Evolutionary conservation across 2,329 filamentous ascomycete species (phyloP).

Genomic region (Dactylellina drechsleri): DNA sequence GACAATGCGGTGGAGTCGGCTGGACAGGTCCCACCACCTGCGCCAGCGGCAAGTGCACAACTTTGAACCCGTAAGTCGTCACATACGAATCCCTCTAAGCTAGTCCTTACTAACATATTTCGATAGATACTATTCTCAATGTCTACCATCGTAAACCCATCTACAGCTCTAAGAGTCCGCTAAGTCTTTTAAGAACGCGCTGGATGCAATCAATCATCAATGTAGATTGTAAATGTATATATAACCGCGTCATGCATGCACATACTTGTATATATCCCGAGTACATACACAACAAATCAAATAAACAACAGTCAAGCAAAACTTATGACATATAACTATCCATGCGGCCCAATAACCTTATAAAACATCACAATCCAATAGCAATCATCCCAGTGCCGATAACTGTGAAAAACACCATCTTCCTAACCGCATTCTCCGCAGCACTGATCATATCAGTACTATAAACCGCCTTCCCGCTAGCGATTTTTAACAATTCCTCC

Average conservation of each 20-base stretch:
- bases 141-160: slow-evolving; percentile 5
- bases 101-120: too few species aligned
- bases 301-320: not conserved
- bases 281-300: slow-evolving; percentile 9
- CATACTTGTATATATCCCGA: slow-evolving; percentile 2
- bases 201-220: not conserved
- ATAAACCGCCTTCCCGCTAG: slow-evolving; percentile 21
- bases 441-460: slow-evolving; percentile 32
- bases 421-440: slow-evolving; percentile 44
- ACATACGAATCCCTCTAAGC: too few species aligned
- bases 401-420: slow-evolving; percentile 37
- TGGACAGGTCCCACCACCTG: slow-evolving; percentile 40
- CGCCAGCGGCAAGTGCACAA: slow-evolving; percentile 19
- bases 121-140: slow-evolving; percentile 44
- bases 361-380: slow-evolving; percentile 35
- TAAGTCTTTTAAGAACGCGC: not conserved
- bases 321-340: slow-evolving; percentile 1
- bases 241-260: slow-evolving; percentile 16
- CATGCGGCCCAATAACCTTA: slow-evolving; percentile 16
- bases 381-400: slow-evolving; percentile 27
- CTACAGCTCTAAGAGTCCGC: too few species aligned
- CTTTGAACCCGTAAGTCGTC: slow-evolving; percentile 29
- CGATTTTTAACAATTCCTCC: not conserved
- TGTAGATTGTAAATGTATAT: slow-evolving; percentile 26
- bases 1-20: slow-evolving; percentile 34